Evolutionary conservation across 2,329 filamentous ascomycete species (phyloP), one percentile per base, ranked within the genome.

Genomic region (Claviceps maximensis): DNA sequence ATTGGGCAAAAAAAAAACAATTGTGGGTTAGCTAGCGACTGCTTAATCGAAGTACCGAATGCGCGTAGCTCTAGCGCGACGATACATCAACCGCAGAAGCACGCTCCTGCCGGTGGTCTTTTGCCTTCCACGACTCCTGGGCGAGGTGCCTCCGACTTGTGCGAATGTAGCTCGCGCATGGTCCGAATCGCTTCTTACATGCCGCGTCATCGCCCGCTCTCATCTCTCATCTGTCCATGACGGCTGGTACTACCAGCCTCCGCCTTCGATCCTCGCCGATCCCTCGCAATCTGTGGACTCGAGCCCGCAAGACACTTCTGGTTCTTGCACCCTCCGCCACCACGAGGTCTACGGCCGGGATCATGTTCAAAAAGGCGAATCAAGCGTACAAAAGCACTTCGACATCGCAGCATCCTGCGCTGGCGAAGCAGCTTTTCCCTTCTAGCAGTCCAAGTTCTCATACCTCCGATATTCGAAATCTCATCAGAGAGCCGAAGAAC

Each of bases 341-440:
- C 9, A 49, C 51, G 21, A 50, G 41, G 21, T 41, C 23, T 40
- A 49, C 47, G 25, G 38, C 46, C 10, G 36, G 47, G 19, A 53
- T 36, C 44, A 59, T 59, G 58, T 54, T 58, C 21, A 52, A 52
- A 45, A 55, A 57, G 36, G 58, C 56, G 17, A 48, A 41, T n/a
- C 52, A 54, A 45, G 40, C 36, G 23, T 52, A 50, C 47, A 53
- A 55, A 31, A 52, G 51, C 19, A 47, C 53, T 65, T 69, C 71
- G 55, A 67, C 65, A 53, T 60, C 64, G 56, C 61, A 67, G 10
- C 67, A 67, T 50, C 58, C 62, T 9, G 58, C 63, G 48, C 63
- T 77, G 45, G 65, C 71, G 4, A 79, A 81, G 63, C 71, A 77
- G 54, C 67, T 78, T 17, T 79, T 82, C 57, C 73, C 78, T 4